Evolutionary conservation across 345 rosid genomes (phyloP), one percentile per base, ranked within the genome.

Genomic region (Populus euphratica): DNA sequence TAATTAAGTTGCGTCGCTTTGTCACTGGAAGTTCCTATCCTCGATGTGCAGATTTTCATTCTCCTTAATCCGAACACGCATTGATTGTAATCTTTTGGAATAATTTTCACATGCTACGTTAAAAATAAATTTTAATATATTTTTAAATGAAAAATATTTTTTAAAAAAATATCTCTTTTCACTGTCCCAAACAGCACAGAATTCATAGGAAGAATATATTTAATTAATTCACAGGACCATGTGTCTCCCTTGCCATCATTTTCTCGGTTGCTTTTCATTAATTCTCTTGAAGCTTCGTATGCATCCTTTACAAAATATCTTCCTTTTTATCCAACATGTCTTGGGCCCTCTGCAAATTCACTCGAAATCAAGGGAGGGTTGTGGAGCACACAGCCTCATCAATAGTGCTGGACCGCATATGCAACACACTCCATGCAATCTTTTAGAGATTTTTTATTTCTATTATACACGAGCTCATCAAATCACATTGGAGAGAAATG

Each of bases 291-390:
- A 50, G 70, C 74, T 77, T 74, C 73, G 23, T 68, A 21, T 68
- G 39, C 23, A 69, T 68, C 39, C 62, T 43, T 63, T 33, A 43
- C 81, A 35, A 8, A 8, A 33, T 31, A 59, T 49, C 69, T 47
- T 33, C 73, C 73, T 64, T 14, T 36, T 66, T 10, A 8, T 18
- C 50, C 61, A 85, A 71, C 79, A 71, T 79, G 80, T 23, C 64
- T 50, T 62, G 79, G 77, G 79, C 76, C 73, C 79, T 78, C 1
- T 47, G 0, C 18, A 47, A 13, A 18, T 47, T 44, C 50, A 13
- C 50, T 47, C 50, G 16, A 13, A 47, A 14, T 12, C 16, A 47
- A 47, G 47, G 4, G 14, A 3, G 50, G 50, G 16, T 13, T 61
- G 47, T 52, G 62, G 38, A 71, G 69, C 50, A 69, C 47, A 67